Evolutionary conservation across 2,329 filamentous ascomycete genomes (phyloP).

Genomic region (Pyrenochaeta sp.): DNA sequence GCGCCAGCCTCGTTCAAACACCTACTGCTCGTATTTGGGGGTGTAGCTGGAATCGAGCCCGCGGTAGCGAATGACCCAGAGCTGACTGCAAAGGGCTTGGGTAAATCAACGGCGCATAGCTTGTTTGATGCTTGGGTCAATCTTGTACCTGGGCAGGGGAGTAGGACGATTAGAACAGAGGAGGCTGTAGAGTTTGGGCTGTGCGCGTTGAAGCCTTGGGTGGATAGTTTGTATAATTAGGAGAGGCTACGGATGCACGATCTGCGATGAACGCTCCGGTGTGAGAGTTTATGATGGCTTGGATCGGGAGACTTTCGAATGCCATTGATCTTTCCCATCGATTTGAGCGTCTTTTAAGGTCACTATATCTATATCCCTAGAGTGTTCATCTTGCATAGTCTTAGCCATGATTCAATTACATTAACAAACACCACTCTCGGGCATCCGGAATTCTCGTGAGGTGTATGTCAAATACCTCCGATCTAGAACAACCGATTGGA

Average conservation of each 20-base stretch:
- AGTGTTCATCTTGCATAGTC: no score
- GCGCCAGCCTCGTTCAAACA: conserved; percentile 66
- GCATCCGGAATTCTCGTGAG: no score
- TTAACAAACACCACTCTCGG: no score
- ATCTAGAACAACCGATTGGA: no score
- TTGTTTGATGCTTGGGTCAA: conserved; percentile 88
- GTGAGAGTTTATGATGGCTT: not conserved
- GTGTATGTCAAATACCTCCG: no score
- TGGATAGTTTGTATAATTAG: conserved; percentile 28
- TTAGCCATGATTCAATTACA: no score
- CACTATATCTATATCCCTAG: no score
- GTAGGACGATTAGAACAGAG: conserved; percentile 81
- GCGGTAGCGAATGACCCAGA: conserved; percentile 70
- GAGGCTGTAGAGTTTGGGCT: conserved; percentile 82
- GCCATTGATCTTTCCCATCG: no score
- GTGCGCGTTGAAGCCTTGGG: conserved; percentile 66
- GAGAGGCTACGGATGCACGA: not conserved
- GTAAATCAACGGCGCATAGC: conserved; percentile 69
- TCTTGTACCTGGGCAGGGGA: conserved; percentile 79
- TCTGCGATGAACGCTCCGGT: no score
- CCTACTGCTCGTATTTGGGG: conserved; percentile 80
- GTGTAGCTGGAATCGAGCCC: conserved; percentile 79
- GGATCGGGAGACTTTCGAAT: no score
- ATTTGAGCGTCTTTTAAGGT: no score
- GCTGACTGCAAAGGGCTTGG: conserved; percentile 68